These are phyloP conservation scores for Eucalyptus cloeziana DNA, from an alignment of 345 rosid genomes.

Conservation along the genomic window DNA sequence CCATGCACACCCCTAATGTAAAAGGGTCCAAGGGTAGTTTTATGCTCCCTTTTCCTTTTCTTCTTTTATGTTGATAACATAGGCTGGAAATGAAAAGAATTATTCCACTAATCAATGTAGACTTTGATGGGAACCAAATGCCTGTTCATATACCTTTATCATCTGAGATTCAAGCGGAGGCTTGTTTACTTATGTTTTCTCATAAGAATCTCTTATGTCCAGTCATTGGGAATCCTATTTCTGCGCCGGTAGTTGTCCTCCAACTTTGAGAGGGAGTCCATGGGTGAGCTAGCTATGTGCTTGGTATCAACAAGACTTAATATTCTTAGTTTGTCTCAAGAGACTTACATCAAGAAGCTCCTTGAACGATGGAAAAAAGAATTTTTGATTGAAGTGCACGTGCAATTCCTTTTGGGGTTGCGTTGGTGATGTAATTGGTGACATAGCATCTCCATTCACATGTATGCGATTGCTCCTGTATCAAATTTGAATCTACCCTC, in stretches of 20 bases:
- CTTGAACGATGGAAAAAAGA: background rate
- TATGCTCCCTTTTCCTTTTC: background rate
- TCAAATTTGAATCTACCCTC: background rate
- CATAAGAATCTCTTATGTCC: background rate
- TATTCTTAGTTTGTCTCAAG: background rate
- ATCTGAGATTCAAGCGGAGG: background rate
- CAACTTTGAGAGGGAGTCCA: background rate
- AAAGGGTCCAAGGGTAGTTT: no score
- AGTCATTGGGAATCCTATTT: background rate
- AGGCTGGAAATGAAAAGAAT: accelerated
- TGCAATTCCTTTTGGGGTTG: background rate
- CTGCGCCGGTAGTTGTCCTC: background rate
- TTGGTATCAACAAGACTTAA: background rate
- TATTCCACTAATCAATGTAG: background rate
- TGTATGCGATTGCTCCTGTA: background rate
- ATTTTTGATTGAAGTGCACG: background rate
- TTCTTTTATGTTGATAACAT: background rate
- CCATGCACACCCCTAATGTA: no score
- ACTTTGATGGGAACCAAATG: background rate
- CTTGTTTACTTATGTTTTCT: background rate
- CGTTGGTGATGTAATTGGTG: background rate
- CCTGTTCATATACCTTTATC: background rate
- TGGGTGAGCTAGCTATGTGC: background rate
- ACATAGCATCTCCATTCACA: background rate
- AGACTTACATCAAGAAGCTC: background rate